These are phyloP conservation scores for Lactifluus echinatus DNA, from an alignment of 768 basidiomycete genomes.

Conservation along the genomic window DNA sequence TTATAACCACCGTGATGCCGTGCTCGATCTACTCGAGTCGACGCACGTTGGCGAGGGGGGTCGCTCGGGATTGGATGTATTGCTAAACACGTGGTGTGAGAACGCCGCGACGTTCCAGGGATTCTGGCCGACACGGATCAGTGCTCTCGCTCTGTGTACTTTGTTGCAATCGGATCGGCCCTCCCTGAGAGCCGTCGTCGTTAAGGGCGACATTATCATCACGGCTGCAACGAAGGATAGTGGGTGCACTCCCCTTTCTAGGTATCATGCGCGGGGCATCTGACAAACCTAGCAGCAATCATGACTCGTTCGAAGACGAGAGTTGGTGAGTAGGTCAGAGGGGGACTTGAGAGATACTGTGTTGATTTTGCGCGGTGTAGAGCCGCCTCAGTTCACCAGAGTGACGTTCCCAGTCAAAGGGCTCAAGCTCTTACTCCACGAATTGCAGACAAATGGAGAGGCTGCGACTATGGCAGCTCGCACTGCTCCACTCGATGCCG, in stretches of 20 bases:
- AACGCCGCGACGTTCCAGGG: slow-evolving; percentile 93
- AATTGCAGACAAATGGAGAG: slow-evolving; percentile 75
- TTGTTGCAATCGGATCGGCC: slow-evolving; percentile 62
- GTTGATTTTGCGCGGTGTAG: slow-evolving; percentile 35
- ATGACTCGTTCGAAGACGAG: slow-evolving; percentile 93
- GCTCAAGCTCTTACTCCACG: slow-evolving; percentile 79
- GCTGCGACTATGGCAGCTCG: slow-evolving; percentile 53
- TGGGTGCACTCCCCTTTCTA: slow-evolving; percentile 32
- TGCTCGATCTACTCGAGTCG: slow-evolving; percentile 68
- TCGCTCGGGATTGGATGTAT: slow-evolving; percentile 67
- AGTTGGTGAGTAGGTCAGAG: slow-evolving; percentile 47
- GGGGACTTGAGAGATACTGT: not conserved
- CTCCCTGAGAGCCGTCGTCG: slow-evolving; percentile 55
- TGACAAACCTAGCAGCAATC: slow-evolving; percentile 51
- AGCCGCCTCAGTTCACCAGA: slow-evolving; percentile 76
- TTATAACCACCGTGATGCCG: slow-evolving; percentile 74
- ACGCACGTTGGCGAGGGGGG: slow-evolving; percentile 41
- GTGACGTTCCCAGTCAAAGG: slow-evolving; percentile 89
- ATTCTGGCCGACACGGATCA: slow-evolving; percentile 85
- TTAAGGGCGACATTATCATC: slow-evolving; percentile 90
- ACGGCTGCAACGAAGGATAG: slow-evolving; percentile 73
- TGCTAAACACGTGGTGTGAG: slow-evolving; percentile 93
- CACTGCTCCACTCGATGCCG: slow-evolving; percentile 45
- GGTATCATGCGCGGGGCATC: not conserved
- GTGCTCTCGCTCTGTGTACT: slow-evolving; percentile 71